Conservation (phyloP, 2,329 filamentous ascomycete species). For the Phyllachora maydis region DNA sequence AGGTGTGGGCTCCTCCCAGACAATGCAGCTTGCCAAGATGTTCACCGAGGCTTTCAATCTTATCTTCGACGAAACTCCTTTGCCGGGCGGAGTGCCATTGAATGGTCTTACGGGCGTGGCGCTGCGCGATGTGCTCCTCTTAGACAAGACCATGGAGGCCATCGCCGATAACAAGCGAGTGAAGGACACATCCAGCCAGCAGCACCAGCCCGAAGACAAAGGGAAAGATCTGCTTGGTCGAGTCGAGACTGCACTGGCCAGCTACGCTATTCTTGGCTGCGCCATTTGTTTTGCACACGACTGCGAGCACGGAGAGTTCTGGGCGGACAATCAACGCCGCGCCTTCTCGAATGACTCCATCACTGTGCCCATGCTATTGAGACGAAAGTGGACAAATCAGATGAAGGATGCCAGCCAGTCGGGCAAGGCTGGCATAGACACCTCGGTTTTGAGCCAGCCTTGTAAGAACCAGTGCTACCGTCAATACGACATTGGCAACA, state of each 20-base stretch:
- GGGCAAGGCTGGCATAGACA: too few relatives aligned
- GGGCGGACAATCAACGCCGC: constrained; percentile 28
- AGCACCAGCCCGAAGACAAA: constrained; percentile 14
- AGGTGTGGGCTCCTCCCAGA: constrained; percentile 18
- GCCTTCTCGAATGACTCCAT: constrained; percentile 27
- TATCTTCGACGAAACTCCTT: too few relatives aligned
- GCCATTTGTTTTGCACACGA: constrained; percentile 38
- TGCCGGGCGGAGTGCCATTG: too few relatives aligned
- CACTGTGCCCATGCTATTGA: too few relatives aligned
- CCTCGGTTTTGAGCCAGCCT: constrained; percentile 7
- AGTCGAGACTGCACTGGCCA: constrained; percentile 27
- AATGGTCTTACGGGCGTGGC: too few relatives aligned
- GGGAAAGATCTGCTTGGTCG: constrained; percentile 13
- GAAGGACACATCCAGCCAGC: constrained; percentile 15
- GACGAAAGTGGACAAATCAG: constrained; percentile 11
- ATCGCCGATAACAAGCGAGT: constrained; percentile 31
- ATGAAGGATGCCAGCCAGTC: too few relatives aligned
- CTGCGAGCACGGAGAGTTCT: constrained; percentile 39
- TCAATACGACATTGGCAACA: constrained; percentile 11
- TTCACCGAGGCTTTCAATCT: constrained; percentile 36
- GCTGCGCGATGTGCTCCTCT: constrained; percentile 27
- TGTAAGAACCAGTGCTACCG: constrained; percentile 23
- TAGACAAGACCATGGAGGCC: constrained; percentile 31
- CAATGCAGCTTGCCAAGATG: constrained; percentile 20
- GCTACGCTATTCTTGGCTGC: constrained; percentile 33